A percentile compares a stretch with the other conserved stretches of the same genome.
These are phyloP conservation scores for Mycena sanguinolenta DNA, from an alignment of 768 basidiomycete genomes.

Conservation along the genomic window DNA sequence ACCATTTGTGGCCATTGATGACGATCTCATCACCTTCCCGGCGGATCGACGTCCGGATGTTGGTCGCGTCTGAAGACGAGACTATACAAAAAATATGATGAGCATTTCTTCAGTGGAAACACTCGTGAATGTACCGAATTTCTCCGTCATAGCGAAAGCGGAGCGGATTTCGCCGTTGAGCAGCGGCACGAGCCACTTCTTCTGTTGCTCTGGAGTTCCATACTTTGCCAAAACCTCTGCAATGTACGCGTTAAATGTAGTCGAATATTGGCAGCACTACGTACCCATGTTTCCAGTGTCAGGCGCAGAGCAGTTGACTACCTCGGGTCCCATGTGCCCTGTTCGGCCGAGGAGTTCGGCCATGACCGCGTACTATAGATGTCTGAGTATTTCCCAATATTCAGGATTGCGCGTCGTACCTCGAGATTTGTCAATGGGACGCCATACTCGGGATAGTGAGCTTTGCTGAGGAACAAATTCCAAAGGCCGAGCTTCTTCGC, in stretches of 20 bases:
- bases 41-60: conserved; percentile 89
- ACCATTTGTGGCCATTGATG: conserved; percentile 98
- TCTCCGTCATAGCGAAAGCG: conserved; percentile 98
- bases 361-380: conserved; percentile 90
- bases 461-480: conserved; percentile 97
- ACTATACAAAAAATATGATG: conserved; percentile 59
- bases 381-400: not conserved
- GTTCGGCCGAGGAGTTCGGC: conserved; percentile 94
- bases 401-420: conserved; percentile 56
- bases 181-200: conserved; percentile 89
- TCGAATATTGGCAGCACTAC: conserved; percentile 36
- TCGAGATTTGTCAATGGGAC: conserved; percentile 95
- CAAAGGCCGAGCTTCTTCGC: conserved; percentile 93
- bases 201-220: conserved; percentile 91
- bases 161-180: conserved; percentile 94
- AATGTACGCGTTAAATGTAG: not conserved
- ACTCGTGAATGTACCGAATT: conserved; percentile 69
- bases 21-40: conserved; percentile 90
- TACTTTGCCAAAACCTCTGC: conserved; percentile 97
- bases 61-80: conserved; percentile 96
- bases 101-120: conserved; percentile 18
- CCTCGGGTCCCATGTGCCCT: conserved; percentile 86
- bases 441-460: conserved; percentile 91
- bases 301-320: conserved; percentile 94
- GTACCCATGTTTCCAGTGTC: conserved; percentile 98